These are phyloP conservation scores for Ceriops decandra DNA, from an alignment of 345 rosid genomes.

Conservation along the genomic window DNA sequence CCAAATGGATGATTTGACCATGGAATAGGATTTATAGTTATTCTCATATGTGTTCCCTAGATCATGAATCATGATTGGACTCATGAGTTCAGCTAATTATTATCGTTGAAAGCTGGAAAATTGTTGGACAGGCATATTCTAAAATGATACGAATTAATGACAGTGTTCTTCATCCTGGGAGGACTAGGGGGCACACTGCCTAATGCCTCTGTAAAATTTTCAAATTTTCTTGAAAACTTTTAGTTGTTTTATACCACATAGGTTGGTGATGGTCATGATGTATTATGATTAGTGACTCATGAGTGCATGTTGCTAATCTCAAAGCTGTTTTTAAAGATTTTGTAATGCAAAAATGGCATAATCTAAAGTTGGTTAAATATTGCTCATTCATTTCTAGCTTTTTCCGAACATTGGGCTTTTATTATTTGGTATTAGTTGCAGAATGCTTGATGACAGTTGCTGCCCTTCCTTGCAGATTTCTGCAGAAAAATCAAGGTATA, in stretches of 20 bases:
- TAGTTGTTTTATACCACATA: neutral
- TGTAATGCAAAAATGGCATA: neutral
- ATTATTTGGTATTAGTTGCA: neutral
- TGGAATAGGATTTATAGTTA: neutral
- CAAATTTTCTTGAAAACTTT: no score
- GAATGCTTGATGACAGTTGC: no score
- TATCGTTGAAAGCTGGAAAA: neutral
- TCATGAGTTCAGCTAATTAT: neutral
- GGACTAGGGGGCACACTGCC: no score
- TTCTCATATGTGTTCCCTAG: neutral
- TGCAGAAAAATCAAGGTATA: constrained; percentile 86
- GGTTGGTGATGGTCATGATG: neutral
- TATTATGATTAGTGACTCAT: neutral
- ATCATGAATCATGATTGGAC: neutral
- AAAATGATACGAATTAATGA: neutral
- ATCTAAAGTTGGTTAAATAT: neutral
- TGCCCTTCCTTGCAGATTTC: constrained; percentile 45
- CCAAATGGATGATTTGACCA: neutral
- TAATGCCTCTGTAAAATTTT: no score
- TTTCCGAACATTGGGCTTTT: neutral
- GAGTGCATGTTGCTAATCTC: neutral
- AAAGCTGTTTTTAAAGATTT: neutral
- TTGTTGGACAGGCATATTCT: neutral
- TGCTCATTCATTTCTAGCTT: neutral
- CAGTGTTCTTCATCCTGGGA: neutral